Percentiles rank a stretch among this genome's conserved stretches.
These are phyloP conservation scores for Durusdinium trenchii DNA, from an alignment of 73 alveolate genomes.

Conservation along the genomic window DNA sequence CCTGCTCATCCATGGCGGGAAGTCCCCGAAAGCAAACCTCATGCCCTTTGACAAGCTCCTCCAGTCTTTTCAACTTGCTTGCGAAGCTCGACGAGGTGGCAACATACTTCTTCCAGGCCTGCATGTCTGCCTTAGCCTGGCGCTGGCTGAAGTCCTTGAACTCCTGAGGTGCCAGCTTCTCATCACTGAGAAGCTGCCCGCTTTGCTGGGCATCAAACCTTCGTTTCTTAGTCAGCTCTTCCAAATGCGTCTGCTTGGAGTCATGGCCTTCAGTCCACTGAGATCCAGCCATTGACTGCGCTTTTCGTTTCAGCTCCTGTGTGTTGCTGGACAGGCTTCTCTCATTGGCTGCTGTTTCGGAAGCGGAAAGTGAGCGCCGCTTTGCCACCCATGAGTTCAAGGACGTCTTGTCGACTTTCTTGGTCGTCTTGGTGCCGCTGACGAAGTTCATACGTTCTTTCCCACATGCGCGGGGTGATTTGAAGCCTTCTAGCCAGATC, in stretches of 20 bases:
- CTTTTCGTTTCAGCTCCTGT: background rate
- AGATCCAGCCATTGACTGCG: background rate
- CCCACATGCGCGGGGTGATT: too few species aligned
- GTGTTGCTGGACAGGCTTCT: too few species aligned
- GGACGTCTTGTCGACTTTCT: too few species aligned
- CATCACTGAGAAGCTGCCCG: background rate
- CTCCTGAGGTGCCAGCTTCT: background rate
- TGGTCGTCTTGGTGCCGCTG: too few species aligned
- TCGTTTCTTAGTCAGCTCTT: background rate
- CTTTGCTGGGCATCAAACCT: background rate
- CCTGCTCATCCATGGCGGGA: background rate
- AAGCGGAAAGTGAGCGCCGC: too few species aligned
- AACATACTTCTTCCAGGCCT: background rate
- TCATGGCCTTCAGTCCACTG: background rate
- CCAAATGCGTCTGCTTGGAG: background rate
- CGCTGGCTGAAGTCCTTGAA: background rate
- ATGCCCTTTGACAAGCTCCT: background rate
- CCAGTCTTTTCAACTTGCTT: background rate
- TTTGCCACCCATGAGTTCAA: too few species aligned
- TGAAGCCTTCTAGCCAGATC: too few species aligned
- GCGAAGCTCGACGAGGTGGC: too few species aligned
- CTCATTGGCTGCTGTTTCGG: too few species aligned
- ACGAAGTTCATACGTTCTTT: too few species aligned
- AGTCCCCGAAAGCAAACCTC: background rate
- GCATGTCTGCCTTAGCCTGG: background rate